These are phyloP conservation scores for Corchorus capsularis DNA, from an alignment of 345 rosid genomes.

Conservation along the genomic window DNA sequence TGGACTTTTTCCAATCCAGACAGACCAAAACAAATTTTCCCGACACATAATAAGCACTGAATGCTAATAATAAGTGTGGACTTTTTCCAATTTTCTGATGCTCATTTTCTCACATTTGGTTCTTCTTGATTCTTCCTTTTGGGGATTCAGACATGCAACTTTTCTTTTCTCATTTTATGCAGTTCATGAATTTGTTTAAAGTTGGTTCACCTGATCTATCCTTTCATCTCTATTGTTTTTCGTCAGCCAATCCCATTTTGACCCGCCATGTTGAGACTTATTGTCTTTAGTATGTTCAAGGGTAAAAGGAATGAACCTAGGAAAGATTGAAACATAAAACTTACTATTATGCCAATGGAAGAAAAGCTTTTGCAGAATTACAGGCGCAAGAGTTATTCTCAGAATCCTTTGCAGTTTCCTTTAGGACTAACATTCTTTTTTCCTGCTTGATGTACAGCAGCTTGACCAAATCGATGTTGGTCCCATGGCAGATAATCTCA, in stretches of 20 bases:
- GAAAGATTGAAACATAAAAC: background rate
- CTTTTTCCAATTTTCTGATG: background rate
- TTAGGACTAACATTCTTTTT: background rate
- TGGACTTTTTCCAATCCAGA: background rate
- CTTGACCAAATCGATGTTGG: constrained; percentile 62
- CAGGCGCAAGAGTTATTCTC: background rate
- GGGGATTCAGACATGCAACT: background rate
- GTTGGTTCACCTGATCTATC: background rate
- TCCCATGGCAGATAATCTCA: constrained; percentile 44
- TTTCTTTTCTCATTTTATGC: background rate
- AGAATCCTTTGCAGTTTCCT: background rate
- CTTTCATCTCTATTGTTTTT: background rate
- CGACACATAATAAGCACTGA: background rate
- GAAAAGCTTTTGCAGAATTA: background rate
- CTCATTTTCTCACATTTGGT: background rate
- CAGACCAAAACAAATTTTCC: background rate
- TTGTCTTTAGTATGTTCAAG: background rate
- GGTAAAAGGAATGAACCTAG: background rate
- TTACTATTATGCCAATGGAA: background rate
- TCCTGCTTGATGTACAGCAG: constrained; percentile 42
- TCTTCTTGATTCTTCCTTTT: background rate
- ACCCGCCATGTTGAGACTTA: background rate
- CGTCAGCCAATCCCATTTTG: background rate
- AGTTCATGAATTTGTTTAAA: background rate
- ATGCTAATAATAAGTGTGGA: constrained; percentile 4